These are phyloP conservation scores for Bolboschoenus planiculmis DNA, from an alignment of 176 grass and related monocot genomes.

Conservation along the genomic window DNA sequence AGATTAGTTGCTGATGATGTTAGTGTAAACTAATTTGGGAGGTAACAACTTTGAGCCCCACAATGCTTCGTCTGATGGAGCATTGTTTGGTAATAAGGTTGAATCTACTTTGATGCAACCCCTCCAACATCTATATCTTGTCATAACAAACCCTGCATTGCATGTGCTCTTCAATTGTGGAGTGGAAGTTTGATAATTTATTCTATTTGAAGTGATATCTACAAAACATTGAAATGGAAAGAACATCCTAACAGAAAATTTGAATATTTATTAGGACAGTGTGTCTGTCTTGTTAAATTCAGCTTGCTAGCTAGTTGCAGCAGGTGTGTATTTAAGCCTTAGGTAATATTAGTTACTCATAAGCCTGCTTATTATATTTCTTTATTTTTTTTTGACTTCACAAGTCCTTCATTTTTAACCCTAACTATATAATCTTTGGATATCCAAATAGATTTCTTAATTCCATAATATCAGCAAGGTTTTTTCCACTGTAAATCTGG, in stretches of 20 bases:
- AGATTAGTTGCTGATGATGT: neutral
- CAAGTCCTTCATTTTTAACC: neutral
- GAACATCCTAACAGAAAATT: neutral
- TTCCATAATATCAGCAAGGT: neutral
- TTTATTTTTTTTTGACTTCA: neutral
- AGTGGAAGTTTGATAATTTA: neutral
- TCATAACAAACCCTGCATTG: neutral
- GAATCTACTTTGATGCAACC: neutral
- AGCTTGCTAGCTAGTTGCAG: neutral
- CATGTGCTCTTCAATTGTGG: slow-evolving; percentile 6
- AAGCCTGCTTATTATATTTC: neutral
- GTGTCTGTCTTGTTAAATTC: neutral
- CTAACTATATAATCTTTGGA: neutral
- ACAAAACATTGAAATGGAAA: neutral
- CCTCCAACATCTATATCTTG: neutral
- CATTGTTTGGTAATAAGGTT: neutral
- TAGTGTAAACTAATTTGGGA: neutral
- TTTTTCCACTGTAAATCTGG: neutral
- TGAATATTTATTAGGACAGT: neutral
- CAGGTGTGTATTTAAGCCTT: neutral
- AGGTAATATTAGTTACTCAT: neutral
- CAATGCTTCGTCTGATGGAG: neutral
- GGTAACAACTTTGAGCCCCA: neutral
- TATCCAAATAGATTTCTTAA: neutral
- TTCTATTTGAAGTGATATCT: neutral